Evolutionary conservation across 148 eudicot genomes (phyloP).

Genomic region (Hydrangea macrophylla): DNA sequence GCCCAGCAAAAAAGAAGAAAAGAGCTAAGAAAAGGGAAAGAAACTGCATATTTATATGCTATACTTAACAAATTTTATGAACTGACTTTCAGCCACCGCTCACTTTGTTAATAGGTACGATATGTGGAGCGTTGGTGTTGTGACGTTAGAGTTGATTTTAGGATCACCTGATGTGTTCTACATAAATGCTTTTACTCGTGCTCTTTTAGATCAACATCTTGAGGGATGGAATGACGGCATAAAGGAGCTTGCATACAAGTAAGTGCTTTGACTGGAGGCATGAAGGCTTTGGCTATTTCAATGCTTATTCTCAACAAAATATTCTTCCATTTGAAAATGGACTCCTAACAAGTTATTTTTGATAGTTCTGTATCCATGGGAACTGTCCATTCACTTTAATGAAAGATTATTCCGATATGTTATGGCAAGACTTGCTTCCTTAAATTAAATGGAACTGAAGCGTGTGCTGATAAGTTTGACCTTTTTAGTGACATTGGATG

Average conservation of each 20-base stretch:
- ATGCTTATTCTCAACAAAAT: background rate
- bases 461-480: background rate
- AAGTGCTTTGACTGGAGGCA: slow-evolving; percentile 21
- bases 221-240: slow-evolving; percentile 93
- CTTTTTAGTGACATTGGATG: background rate
- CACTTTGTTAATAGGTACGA: slow-evolving; percentile 65
- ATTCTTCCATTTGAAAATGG: background rate
- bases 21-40: background rate
- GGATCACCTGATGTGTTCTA: slow-evolving; percentile 97
- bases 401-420: background rate
- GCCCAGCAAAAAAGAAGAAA: background rate
- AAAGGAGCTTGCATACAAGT: slow-evolving; percentile 95
- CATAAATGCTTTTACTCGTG: slow-evolving; percentile 70
- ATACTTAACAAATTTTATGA: background rate
- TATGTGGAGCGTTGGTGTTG: slow-evolving; percentile 98
- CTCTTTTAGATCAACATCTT: slow-evolving; percentile 80
- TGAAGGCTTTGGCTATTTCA: slow-evolving; percentile 9
- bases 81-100: slow-evolving; percentile 9
- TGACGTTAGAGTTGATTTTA: slow-evolving; percentile 76
- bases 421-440: background rate
- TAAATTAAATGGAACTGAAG: background rate
- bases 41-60: slow-evolving; percentile 3
- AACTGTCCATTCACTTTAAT: slow-evolving; percentile 1
- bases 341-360: background rate
- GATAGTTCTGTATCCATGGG: background rate